Evolutionary conservation across 129 eudicot species (phyloP), one percentile per base, ranked within the genome.

Genomic region (Pittosporum tobira): DNA sequence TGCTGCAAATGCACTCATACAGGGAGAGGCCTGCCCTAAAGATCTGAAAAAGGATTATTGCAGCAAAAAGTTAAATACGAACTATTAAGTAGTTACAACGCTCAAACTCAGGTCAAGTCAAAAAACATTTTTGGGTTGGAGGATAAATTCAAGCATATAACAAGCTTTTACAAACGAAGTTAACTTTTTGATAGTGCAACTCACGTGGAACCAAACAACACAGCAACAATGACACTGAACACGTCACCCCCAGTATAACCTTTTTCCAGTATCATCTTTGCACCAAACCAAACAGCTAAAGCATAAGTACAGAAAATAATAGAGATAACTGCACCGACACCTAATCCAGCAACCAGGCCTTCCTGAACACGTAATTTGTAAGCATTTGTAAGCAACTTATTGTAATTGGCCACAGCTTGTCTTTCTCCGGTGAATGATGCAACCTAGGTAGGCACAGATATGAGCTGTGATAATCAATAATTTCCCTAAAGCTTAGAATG

Each of bases 381-480:
- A 56, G 94, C 97, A 57, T 71, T 50, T 31, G 45, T 54, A 37
- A 85, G 87, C 30, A 88, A 73, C 48, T 82, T 72, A 20, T 85
- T 76, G 71, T 84, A 88, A 22, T 74, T 70, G 34, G 73, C 81
- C 43, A 85, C 79, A 21, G 97, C 97, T 48, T 72, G 80, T 71
- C 83, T 85, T 73, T 89, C 97, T 49, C 97, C 97, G 0, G 97
- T 79, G 61, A 81, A 89, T 36, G 97, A 89, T 63, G 95, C 95
- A 58, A 89, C 97, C 97, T 89, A 70, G 14, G 69, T n/a, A 5
- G 9, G 46, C 3, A 50, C 16, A 48, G 43, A 20, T 57, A 23
- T 22, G 3, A n/a, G 21, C 30, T 43, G 44, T 28, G 10, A 12
- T 20, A 31, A 0, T 31, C 22, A 31, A 15, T 56, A 56, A 30